Conservation (phyloP, 2,329 filamentous ascomycete species). For the Pseudocercospora macadamiae region DNA sequence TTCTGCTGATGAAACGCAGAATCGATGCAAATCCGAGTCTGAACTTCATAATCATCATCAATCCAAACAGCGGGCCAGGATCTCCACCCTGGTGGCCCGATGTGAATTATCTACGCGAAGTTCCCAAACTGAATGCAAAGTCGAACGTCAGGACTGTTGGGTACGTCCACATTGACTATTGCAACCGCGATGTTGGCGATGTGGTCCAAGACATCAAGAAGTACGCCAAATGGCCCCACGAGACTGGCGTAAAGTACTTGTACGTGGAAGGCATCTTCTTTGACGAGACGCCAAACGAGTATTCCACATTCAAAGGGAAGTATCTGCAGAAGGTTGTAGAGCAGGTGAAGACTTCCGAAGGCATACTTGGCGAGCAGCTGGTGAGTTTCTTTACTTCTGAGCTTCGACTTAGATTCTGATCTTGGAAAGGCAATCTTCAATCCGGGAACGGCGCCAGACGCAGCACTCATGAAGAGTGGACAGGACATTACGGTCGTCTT, state of each 20-base stretch:
- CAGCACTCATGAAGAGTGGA: slow-evolving; percentile 10
- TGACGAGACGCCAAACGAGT: slow-evolving; percentile 31
- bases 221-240: slow-evolving; percentile 32
- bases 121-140: slow-evolving; percentile 32
- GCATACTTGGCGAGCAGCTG: slow-evolving; percentile 9
- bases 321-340: slow-evolving; percentile 22
- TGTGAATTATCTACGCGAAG: slow-evolving; percentile 30
- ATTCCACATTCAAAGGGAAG: slow-evolving; percentile 15
- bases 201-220: slow-evolving; percentile 29
- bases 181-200: slow-evolving; percentile 23
- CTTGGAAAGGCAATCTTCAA: slow-evolving; percentile 24
- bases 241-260: slow-evolving; percentile 23
- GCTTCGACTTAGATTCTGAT: slow-evolving; percentile 9
- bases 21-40: slow-evolving; percentile 27
- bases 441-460: slow-evolving; percentile 24
- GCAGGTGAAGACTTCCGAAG: slow-evolving; percentile 15
- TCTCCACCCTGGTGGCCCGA: slow-evolving; percentile 26
- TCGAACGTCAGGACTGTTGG: slow-evolving; percentile 33
- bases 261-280: slow-evolving; percentile 34
- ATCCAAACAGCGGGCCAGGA: slow-evolving; percentile 32
- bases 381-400: slow-evolving; percentile 2
- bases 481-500: slow-evolving; percentile 24
- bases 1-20: slow-evolving; percentile 2
- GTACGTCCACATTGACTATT: slow-evolving; percentile 34
- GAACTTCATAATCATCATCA: slow-evolving; percentile 30